Evolutionary conservation across 352 stramenopile species (phyloP), one percentile per base, ranked within the genome.

Genomic region (Pythium phragmiticola): DNA sequence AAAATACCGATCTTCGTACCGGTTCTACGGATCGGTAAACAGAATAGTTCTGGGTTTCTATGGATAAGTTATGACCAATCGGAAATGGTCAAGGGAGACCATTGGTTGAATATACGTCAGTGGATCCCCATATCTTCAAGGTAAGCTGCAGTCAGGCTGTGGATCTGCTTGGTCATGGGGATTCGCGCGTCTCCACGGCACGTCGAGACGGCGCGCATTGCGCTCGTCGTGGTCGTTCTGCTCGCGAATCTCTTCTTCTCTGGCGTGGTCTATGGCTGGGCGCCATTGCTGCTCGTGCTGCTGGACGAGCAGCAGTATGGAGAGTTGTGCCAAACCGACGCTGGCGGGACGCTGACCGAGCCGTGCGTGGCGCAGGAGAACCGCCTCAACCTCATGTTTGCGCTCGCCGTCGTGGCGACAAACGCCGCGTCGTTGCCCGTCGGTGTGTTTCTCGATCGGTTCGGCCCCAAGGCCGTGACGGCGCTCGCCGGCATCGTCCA

Each of bases 331-430:
- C 54, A 68, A 9, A 46, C 65, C 63, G 50, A 68, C 73, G 62
- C 21, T 33, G 65, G 57, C 14, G 39, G 39, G 13, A 9, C 13
- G 11, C 11, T 16, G 36, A 39, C 51, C 30, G 52, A 60, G 23
- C 70, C 72, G 19, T 95, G 87, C 55, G 69, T 80, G 28, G 80
- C 62, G 9, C 88, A 96, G 65, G 84, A 94, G 62, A 93, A 92
- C 67, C 66, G 71, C 14, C 75, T 95, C n/a, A 94, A 94, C 65
- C 80, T 96, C 72, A 84, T 94, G 61, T 96, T 94, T 45, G 82
- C 84, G 4, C 73, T 92, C 13, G 88, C 84, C 17, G 84, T 82
- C 2, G 81, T 95, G 19, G 78, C 81, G 21, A 79, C 89, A 59
- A 95, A 94, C 42, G 76, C 83, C 14, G 82, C 72, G 41, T 77